Base-by-base conservation (phyloP, 331 rosid genomes). In the Rhamnella rubrinervis region DNA sequence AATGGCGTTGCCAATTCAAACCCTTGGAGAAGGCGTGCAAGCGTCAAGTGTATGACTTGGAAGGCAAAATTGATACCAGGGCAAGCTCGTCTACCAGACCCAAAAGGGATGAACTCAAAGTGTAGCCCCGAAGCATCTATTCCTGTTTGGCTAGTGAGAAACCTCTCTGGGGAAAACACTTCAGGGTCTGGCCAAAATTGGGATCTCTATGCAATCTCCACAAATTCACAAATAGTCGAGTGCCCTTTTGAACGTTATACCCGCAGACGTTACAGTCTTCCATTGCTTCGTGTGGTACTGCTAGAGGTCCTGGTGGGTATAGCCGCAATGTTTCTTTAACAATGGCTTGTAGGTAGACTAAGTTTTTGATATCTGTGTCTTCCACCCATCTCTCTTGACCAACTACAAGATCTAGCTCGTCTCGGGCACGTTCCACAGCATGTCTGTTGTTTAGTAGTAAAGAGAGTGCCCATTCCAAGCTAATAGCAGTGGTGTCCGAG, bases 281-380 rank as follows among this genome's bases (percentile, higher is more conserved):
- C 44, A 20, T 55, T 9, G 76, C 74, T 39, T 55, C 67, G 41
- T 63, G 77, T 0, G 77, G 84, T 4, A 75, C 70, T 10, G 76
- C n/a, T 0, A 86, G 65, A 6, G 85, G 84, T 0, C 25, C 81
- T 0, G 84, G 71, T 0, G 86, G 72, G 68, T 81, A 76, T 21
- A 86, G 55, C 15, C 86, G 74, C 40, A 86, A 1, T 11, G 86
- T 55, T 61, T 86, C 91, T 65, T 86, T 86, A 25, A 78, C 79
- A 0, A 71, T 63, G 16, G 88, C 86, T 81, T 81, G 85, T 38
- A 81, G 76, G 53, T 83, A 86, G 5, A 60, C 77, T 18, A 86
- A 25, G 56, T 81, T 79, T 55, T 39, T 62, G 3, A 81, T 50
- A 14, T 86, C 86, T 0, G 72, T 14, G 17, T 52, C 66, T 18